Percentiles rank a stretch among this genome's conserved stretches.
phyloP scores from a whole-genome alignment of 441 rosid genomes.

The Adansonia gregorii region DNA sequence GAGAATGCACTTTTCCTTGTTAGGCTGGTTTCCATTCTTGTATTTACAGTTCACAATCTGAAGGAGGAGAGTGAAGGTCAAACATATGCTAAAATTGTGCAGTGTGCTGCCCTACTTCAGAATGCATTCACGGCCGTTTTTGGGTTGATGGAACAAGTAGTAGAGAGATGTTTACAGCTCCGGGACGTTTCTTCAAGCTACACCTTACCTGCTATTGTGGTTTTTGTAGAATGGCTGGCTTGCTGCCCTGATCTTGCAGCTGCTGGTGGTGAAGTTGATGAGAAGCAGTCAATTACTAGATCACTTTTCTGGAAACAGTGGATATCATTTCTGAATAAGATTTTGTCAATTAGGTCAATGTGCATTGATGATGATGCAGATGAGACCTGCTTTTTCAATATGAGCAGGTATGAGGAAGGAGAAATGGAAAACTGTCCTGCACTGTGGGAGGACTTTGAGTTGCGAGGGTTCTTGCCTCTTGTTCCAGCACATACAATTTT shows the following conservation, averaged over 20 bases:
- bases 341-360: slow-evolving; percentile 51
- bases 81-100: slow-evolving; percentile 88
- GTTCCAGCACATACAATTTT: slow-evolving; percentile 84
- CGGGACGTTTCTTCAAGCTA: slow-evolving; percentile 73
- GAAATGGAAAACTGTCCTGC: slow-evolving; percentile 86
- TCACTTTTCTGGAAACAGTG: slow-evolving; percentile 71
- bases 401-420: slow-evolving; percentile 90
- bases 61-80: slow-evolving; percentile 80
- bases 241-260: slow-evolving; percentile 76
- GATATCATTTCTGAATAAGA: slow-evolving; percentile 67
- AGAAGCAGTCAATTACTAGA: slow-evolving; percentile 60
- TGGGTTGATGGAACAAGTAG: slow-evolving; percentile 62
- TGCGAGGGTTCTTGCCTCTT: slow-evolving; percentile 87
- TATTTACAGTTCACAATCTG: slow-evolving; percentile 72
- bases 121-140: slow-evolving; percentile 77
- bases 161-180: slow-evolving; percentile 66
- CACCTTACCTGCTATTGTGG: slow-evolving; percentile 76
- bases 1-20: slow-evolving; percentile 75
- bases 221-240: slow-evolving; percentile 93
- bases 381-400: slow-evolving; percentile 69
- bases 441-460: slow-evolving; percentile 87
- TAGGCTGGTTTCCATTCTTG: slow-evolving; percentile 67
- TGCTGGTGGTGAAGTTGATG: slow-evolving; percentile 61
- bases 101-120: slow-evolving; percentile 79
- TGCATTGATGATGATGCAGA: slow-evolving; percentile 70